Conservation (phyloP, 225 moss, liverwort and hornwort species). For the Marchantia polymorpha region DNA sequence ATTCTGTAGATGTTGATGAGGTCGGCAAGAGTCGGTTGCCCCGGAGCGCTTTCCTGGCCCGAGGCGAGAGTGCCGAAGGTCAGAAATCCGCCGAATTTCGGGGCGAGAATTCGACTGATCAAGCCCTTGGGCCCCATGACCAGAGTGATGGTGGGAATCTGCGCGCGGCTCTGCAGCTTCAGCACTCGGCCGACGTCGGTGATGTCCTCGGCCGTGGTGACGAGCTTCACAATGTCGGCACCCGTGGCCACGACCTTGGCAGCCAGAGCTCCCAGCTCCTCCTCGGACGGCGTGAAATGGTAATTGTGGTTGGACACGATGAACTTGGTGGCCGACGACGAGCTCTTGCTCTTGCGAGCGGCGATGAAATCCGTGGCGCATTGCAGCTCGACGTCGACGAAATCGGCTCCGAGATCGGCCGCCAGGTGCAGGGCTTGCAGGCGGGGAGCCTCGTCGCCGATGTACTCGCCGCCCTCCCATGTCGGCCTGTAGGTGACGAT, state of each 20-base stretch:
- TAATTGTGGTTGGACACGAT: conserved; percentile 96
- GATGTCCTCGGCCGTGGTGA: conserved; percentile 76
- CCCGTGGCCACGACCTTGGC: conserved; percentile 67
- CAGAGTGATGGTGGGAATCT: conserved; percentile 76
- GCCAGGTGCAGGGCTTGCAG: conserved; percentile 65
- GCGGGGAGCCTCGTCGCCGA: conserved; percentile 65
- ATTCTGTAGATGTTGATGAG: conserved; percentile 79
- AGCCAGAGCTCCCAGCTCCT: conserved; percentile 62
- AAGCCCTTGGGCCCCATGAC: conserved; percentile 78
- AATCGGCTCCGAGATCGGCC: conserved; percentile 77
- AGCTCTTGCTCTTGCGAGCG: conserved; percentile 28
- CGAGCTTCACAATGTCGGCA: conserved; percentile 79
- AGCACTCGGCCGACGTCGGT: conserved; percentile 62
- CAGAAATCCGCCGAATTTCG: conserved; percentile 88
- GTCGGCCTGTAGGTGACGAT: conserved; percentile 83
- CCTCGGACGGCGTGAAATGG: conserved; percentile 64
- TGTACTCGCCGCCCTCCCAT: conserved; percentile 80
- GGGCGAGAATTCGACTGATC: conserved; percentile 72
- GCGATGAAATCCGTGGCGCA: conserved; percentile 62
- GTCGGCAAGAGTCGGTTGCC: conserved; percentile 83
- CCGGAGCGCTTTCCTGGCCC: conserved; percentile 80
- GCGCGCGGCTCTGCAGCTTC: conserved; percentile 28
- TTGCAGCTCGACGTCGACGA: conserved; percentile 74
- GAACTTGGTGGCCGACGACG: conserved; percentile 61
- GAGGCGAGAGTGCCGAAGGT: conserved; percentile 77